Percentiles rank a stretch among this genome's conserved stretches.
phyloP scores from a whole-genome alignment of 352 stramenopile genomes.

The Phytophthora fragariaefolia region DNA sequence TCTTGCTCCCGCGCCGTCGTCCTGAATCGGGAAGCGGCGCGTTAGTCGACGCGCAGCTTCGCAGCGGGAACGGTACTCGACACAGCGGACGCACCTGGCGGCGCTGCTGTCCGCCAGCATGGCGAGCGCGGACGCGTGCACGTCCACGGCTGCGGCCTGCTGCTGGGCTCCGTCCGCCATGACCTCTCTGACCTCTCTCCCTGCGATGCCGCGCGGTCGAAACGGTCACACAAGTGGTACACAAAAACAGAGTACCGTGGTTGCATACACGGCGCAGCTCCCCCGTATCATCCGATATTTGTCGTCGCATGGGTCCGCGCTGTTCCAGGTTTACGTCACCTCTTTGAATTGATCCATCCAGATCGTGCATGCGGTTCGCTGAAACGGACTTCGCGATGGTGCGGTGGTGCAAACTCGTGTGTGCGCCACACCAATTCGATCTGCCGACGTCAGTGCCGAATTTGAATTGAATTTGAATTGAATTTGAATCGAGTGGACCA shows the following conservation, averaged over 20 bases:
- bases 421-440: slow-evolving; percentile 7
- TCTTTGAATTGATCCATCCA: too few relatives aligned
- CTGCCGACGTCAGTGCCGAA: not conserved
- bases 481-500: slow-evolving; percentile 33
- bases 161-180: slow-evolving; percentile 21
- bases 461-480: slow-evolving; percentile 20
- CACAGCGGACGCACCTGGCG: slow-evolving; percentile 10
- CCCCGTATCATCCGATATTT: too few relatives aligned
- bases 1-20: slow-evolving; percentile 3
- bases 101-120: slow-evolving; percentile 26
- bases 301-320: too few relatives aligned
- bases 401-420: not conserved
- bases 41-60: not conserved
- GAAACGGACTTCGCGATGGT: too few relatives aligned
- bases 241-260: not conserved
- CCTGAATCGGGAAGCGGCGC: not conserved
- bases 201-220: slow-evolving; percentile 9
- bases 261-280: too few relatives aligned
- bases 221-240: slow-evolving; percentile 21
- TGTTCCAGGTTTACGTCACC: too few relatives aligned
- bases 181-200: slow-evolving; percentile 11
- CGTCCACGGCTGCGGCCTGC: slow-evolving; percentile 3
- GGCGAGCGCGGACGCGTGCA: slow-evolving; percentile 14
- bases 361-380: too few relatives aligned
- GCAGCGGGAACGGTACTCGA: not conserved